phyloP scores from a whole-genome alignment of 495 filamentous ascomycete species.

The Durotheca rogersii region DNA sequence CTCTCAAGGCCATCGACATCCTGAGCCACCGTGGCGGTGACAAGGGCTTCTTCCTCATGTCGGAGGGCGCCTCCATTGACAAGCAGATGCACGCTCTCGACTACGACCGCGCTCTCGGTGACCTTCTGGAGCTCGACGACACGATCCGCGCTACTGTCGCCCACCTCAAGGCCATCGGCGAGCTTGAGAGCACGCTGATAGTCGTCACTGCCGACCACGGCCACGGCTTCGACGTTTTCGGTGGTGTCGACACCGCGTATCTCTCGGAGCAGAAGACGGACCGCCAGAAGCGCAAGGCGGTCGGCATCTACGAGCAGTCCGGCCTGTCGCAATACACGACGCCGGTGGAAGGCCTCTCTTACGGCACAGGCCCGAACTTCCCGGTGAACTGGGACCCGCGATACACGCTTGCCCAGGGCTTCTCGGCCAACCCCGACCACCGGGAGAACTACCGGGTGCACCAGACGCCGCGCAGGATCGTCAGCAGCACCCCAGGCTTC shows the following conservation, averaged over 20 bases:
- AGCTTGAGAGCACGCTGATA: conserved; percentile 65
- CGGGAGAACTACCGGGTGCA: conserved; percentile 67
- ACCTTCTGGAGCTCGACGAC: conserved; percentile 75
- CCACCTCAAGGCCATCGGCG: conserved; percentile 56
- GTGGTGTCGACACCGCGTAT: conserved; percentile 58
- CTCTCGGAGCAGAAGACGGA: conserved; percentile 57
- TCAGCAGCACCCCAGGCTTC: conserved; percentile 41
- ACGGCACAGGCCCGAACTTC: conserved; percentile 67
- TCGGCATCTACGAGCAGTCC: conserved; percentile 65
- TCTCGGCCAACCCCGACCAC: conserved; percentile 64
- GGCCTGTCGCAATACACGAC: conserved; percentile 69
- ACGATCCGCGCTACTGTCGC: conserved; percentile 66
- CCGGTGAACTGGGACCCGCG: conserved; percentile 74
- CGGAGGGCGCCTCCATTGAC: conserved; percentile 73
- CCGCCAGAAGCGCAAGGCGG: conserved; percentile 64
- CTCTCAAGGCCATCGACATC: conserved; percentile 72
- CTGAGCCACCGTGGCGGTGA: conserved; percentile 60
- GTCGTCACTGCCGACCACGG: conserved; percentile 76
- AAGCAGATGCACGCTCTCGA: conserved; percentile 78
- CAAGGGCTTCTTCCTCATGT: conserved; percentile 75
- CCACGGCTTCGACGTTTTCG: conserved; percentile 67
- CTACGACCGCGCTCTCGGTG: conserved; percentile 73
- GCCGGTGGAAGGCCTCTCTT: conserved; percentile 44
- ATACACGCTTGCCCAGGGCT: conserved; percentile 67
- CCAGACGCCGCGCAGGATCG: conserved; percentile 58